phyloP scores from a whole-genome alignment of 495 filamentous ascomycete genomes.

The Corynascus novoguineensis region DNA sequence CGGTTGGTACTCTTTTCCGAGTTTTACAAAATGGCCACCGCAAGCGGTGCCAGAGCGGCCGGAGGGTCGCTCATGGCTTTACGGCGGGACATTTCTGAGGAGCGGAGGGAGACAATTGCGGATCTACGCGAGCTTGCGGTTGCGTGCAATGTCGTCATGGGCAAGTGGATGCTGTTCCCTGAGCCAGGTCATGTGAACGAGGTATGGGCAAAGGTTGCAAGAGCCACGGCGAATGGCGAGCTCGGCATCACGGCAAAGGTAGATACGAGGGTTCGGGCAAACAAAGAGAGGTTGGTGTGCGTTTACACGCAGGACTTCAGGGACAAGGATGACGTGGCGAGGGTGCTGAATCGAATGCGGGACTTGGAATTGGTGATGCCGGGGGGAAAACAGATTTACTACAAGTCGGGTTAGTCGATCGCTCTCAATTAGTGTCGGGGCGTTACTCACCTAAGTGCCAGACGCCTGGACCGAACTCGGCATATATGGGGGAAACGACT shows the following conservation, averaged over 20 bases:
- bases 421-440: background rate
- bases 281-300: conserved; percentile 57
- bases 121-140: conserved; percentile 53
- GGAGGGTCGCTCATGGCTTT: background rate
- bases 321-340: conserved; percentile 60
- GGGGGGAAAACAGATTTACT: conserved; percentile 56
- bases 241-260: conserved; percentile 69
- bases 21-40: conserved; percentile 24
- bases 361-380: conserved; percentile 52
- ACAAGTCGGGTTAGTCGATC: conserved; percentile 56
- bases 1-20: conserved; percentile 32
- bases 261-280: conserved; percentile 37
- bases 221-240: conserved; percentile 56
- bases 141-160: conserved; percentile 20
- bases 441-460: conserved; percentile 1
- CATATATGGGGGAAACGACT: conserved; percentile 61
- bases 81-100: conserved; percentile 37
- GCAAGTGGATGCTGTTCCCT: conserved; percentile 77
- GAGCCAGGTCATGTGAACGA: conserved; percentile 49
- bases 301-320: conserved; percentile 72
- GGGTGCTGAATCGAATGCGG: conserved; percentile 56
- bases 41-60: background rate
- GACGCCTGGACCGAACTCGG: conserved; percentile 73
- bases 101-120: conserved; percentile 46
- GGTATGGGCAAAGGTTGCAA: conserved; percentile 58